Percentiles rank a stretch among this genome's conserved stretches.
phyloP scores from a whole-genome alignment of 768 basidiomycete species.

The Boletus vermiculosoides region DNA sequence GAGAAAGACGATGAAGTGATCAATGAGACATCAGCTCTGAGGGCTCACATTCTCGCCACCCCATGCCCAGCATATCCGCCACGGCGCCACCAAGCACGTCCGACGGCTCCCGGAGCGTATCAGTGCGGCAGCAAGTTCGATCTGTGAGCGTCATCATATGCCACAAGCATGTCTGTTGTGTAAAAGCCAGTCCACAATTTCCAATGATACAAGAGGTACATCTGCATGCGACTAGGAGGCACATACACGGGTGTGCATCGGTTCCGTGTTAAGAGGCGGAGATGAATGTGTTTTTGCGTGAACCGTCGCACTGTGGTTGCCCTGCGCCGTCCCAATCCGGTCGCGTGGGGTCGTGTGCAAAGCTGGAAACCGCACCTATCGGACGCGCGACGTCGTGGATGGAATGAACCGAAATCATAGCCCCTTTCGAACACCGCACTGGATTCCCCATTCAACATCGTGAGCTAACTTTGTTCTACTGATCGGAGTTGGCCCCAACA shows the following conservation, averaged over 20 bases:
- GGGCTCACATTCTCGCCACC: slow-evolving; percentile 16
- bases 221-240: slow-evolving; percentile 1
- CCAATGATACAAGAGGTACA: slow-evolving; percentile 12
- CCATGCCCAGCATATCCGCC: slow-evolving; percentile 13
- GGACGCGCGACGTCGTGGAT: slow-evolving; percentile 12
- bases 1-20: slow-evolving; percentile 22
- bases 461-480: slow-evolving; percentile 35
- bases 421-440: slow-evolving; percentile 17
- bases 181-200: slow-evolving; percentile 18
- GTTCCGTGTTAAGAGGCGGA: slow-evolving; percentile 22
- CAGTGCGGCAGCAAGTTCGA: slow-evolving; percentile 14
- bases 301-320: slow-evolving; percentile 8
- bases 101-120: slow-evolving; percentile 10
- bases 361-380: slow-evolving; percentile 13
- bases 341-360: slow-evolving; percentile 10
- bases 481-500: slow-evolving; percentile 22
- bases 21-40: slow-evolving; percentile 10
- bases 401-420: not conserved
- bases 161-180: not conserved
- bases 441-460: slow-evolving; percentile 19
- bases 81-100: slow-evolving; percentile 23
- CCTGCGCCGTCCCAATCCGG: slow-evolving; percentile 22
- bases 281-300: slow-evolving; percentile 25
- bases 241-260: slow-evolving; percentile 9
- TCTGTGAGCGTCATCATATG: slow-evolving; percentile 19